These are phyloP conservation scores for Colletotrichum agaves DNA, from an alignment of 2,329 filamentous ascomycete species.

Conservation along the genomic window DNA sequence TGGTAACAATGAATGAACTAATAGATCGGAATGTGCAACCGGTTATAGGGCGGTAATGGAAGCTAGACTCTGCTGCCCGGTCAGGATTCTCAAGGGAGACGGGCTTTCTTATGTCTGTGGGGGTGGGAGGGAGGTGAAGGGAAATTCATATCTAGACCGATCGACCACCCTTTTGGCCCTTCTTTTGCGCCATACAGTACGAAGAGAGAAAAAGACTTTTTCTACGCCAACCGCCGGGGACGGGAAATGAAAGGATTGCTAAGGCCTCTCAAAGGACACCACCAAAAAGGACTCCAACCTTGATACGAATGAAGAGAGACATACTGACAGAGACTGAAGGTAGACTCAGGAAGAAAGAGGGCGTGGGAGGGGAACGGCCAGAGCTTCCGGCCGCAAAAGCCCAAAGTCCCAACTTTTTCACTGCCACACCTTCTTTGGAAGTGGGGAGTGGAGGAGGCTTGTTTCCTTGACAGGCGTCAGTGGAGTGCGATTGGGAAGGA, in stretches of 20 bases:
- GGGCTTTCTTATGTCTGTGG: conserved; percentile 30
- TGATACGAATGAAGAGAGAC: conserved; percentile 26
- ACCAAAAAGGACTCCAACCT: neutral
- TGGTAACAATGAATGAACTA: conserved; percentile 13
- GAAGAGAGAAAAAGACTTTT: conserved; percentile 9
- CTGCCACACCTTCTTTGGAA: conserved; percentile 11
- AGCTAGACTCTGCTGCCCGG: conserved; percentile 17
- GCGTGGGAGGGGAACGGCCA: conserved; percentile 14
- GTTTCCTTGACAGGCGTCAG: conserved; percentile 4
- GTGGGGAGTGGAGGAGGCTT: neutral
- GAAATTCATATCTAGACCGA: conserved; percentile 1
- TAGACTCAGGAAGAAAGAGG: neutral
- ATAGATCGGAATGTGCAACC: conserved; percentile 27
- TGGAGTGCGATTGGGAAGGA: conserved; percentile 13
- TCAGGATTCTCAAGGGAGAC: conserved; percentile 24
- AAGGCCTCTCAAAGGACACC: conserved; percentile 28
- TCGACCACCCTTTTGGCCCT: conserved; percentile 1
- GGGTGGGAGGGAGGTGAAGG: conserved; percentile 1
- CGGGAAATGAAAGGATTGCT: conserved; percentile 35
- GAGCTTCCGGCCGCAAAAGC: neutral
- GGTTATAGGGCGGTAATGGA: conserved; percentile 16
- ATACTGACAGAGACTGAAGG: conserved; percentile 15
- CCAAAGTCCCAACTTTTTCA: neutral
- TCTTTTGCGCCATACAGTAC: conserved; percentile 9
- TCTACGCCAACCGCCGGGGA: conserved; percentile 33